Base-by-base conservation (phyloP, 345 rosid genomes). In the Eucalyptus caleyi region DNA sequence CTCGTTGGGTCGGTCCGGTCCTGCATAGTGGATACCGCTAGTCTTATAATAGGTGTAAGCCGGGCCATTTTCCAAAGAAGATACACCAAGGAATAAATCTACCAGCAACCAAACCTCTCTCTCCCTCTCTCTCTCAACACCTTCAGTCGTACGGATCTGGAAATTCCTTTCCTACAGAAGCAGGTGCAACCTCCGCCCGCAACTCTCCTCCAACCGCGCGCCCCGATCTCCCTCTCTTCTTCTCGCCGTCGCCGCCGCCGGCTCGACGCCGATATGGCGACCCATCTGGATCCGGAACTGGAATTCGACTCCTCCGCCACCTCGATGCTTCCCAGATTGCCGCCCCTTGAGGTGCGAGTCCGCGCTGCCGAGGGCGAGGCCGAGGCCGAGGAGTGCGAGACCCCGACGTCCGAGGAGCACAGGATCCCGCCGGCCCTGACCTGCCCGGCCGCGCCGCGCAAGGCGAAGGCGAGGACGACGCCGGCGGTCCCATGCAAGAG, bases 341-440 rank as follows among this genome's bases (percentile, higher is more conserved):
- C 83, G 26, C 6, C 83, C 45, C 27, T 77, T 8, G 8, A 37
- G 83, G 45, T 11, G 47, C 83, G 2, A 3, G 47, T 37, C 83
- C 21, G 47, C 23, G 27, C 4, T 23, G 47, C 83, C 47, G 47
- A 37, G 14, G 45, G 15, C 83, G 54, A 8, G 9, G 90, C 4
- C 13, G 69, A 87, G 12, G 85, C 42, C 37, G 91, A 62, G n/a
- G 88, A 32, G 54, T 88, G 88, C 69, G 59, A 47, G 87, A 88
- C 91, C 69, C 89, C 91, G 88, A 88, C 89, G 51, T 90, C 91
- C 23, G 9, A 12, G 50, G 86, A 90, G 50, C 69, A 65, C 89
- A 51, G 86, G 86, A 90, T 88, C n/a, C 89, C 89, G 11, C 23
- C 53, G 59, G 72, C 65, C 45, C 86, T 88, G 67, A 50, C 62